Conservation (phyloP, 2,329 filamentous ascomycete species). For the Cryphonectria carpinicola region DNA sequence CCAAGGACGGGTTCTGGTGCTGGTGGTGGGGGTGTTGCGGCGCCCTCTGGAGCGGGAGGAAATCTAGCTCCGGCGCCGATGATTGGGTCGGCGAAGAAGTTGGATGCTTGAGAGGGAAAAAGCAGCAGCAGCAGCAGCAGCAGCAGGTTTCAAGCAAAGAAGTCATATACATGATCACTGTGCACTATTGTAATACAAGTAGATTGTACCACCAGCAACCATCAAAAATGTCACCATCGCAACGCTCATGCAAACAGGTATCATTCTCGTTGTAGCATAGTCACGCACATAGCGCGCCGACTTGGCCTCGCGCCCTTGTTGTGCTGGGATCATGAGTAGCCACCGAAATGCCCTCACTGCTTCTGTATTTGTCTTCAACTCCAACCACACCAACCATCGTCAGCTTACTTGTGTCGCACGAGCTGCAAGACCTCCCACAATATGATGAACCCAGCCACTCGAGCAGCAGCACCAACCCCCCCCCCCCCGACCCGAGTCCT, state of each 20-base stretch:
- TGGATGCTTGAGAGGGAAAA: constrained; percentile 12
- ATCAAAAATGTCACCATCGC: not conserved
- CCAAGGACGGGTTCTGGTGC: not conserved
- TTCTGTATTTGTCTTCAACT: no score
- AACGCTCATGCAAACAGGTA: not conserved
- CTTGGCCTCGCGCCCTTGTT: no score
- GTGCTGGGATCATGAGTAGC: no score
- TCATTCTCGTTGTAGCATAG: no score
- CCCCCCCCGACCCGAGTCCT: not conserved
- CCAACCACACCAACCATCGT: no score
- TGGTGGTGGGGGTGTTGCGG: not conserved
- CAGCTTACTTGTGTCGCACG: no score
- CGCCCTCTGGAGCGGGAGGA: not conserved
- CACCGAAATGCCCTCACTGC: no score
- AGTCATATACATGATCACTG: not conserved
- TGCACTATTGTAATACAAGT: not conserved
- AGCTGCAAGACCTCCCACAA: no score
- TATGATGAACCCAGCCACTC: not conserved
- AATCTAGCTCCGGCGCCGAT: not conserved
- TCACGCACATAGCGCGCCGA: no score
- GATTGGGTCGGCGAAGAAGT: constrained; percentile 10
- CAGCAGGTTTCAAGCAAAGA: not conserved
- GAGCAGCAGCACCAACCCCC: not conserved
- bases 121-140: not conserved
- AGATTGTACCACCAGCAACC: not conserved